These are phyloP conservation scores for Pichia eremophila DNA, from an alignment of 805 yeast genomes.

Conservation along the genomic window DNA sequence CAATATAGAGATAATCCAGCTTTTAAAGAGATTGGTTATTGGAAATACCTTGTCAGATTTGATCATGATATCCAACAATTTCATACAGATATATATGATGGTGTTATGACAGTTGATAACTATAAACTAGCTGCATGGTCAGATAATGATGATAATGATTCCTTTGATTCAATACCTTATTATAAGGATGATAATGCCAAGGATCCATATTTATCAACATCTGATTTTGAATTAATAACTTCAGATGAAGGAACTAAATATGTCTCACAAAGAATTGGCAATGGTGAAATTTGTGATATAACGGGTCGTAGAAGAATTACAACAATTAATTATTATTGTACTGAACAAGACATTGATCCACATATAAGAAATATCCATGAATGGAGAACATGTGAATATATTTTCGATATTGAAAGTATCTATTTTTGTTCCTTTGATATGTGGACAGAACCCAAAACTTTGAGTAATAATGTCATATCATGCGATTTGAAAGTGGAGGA, in stretches of 20 bases:
- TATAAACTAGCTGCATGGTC: slow-evolving; percentile 7
- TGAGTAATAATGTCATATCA: neutral
- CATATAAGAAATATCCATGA: slow-evolving; percentile 19
- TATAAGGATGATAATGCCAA: neutral
- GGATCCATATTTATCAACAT: slow-evolving; percentile 9
- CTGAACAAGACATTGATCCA: slow-evolving; percentile 11
- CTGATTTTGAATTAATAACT: slow-evolving; percentile 19
- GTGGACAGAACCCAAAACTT: slow-evolving; percentile 1
- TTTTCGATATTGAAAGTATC: slow-evolving; percentile 10
- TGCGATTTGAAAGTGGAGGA: neutral
- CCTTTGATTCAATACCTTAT: neutral
- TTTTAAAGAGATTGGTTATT: slow-evolving; percentile 9
- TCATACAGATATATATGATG: slow-evolving; percentile 3
- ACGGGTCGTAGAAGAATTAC: slow-evolving; percentile 23
- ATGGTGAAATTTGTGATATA: slow-evolving; percentile 27
- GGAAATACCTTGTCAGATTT: slow-evolving; percentile 13
- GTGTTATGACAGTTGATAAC: neutral
- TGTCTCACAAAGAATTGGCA: slow-evolving; percentile 20
- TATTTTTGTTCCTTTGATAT: slow-evolving; percentile 5
- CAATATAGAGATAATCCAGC: slow-evolving; percentile 1
- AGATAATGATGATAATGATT: neutral
- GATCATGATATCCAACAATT: slow-evolving; percentile 8
- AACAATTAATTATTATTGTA: slow-evolving; percentile 22
- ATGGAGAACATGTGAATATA: slow-evolving; percentile 25
- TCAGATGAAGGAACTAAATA: slow-evolving; percentile 19